Conservation (phyloP, 1,284 basidiomycete genomes). For the Porodaedalea pini region DNA sequence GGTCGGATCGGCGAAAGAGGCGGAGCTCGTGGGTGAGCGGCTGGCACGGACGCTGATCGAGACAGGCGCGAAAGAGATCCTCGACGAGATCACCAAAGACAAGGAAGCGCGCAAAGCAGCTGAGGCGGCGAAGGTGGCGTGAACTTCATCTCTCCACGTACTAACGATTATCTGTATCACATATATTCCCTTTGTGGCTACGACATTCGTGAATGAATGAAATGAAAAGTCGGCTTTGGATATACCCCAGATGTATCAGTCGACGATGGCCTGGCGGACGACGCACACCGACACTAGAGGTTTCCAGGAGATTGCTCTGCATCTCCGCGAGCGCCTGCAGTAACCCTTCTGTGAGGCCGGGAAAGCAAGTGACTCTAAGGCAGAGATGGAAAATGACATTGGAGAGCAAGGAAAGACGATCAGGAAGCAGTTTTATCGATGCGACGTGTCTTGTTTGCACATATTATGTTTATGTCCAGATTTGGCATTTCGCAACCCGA, state of each 20-base stretch:
- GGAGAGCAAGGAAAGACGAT: neutral
- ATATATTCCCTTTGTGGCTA: constrained; percentile 4
- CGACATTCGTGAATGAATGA: neutral
- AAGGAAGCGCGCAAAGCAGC: constrained; percentile 51
- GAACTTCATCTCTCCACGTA: neutral
- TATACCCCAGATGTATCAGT: constrained; percentile 15
- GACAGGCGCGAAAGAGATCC: constrained; percentile 69
- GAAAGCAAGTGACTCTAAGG: constrained; percentile 53
- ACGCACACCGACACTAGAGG: constrained; percentile 32
- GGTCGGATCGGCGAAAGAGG: constrained; percentile 57
- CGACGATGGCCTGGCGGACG: constrained; percentile 25
- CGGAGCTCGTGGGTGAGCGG: constrained; percentile 62
- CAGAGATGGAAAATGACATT: too few relatives aligned
- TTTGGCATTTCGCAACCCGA: too few relatives aligned
- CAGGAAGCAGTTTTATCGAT: neutral
- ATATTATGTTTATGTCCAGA: too few relatives aligned
- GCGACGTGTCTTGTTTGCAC: too few relatives aligned
- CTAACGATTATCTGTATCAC: neutral
- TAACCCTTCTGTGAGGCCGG: constrained; percentile 39
- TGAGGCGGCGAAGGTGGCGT: constrained; percentile 20
- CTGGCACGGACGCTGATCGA: constrained; percentile 64
- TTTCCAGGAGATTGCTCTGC: constrained; percentile 41
- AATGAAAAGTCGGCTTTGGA: neutral
- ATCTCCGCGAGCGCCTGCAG: constrained; percentile 62
- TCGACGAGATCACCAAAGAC: constrained; percentile 75